Evolutionary conservation across 164 flowering plant species (phyloP), one percentile per base, ranked within the genome.

Genomic region (Aristolochia contorta): DNA sequence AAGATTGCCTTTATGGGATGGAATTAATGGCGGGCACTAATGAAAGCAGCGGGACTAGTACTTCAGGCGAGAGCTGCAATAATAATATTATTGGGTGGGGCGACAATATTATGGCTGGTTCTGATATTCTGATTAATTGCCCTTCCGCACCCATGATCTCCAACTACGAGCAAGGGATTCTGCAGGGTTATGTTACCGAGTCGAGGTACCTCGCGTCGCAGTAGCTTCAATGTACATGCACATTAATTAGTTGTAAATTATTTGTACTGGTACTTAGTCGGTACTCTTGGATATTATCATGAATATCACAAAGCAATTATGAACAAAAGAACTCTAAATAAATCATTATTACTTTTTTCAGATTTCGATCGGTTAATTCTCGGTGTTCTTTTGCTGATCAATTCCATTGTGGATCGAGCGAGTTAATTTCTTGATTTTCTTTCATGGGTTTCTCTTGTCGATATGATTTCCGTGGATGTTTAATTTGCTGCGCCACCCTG

Each of bases 51-150:
- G 71, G 72, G 21, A 65, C 72, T 23, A 55, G 57, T 55, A n/a
- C n/a, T n/a, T 77, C 82, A 2, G 72, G 23, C 3, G 82, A 71
- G 51, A 77, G 80, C 59, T 27, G 30, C 30, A 2, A 5, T 5
- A 27, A 5, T 5, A 27, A 27, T 27, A 58, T 37, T 23, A 61
- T 16, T n/a, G 70, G 69, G 24, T 83, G 83, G 87, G 81, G 65
- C 19, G 79, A 80, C 46, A 5, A 27, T 2, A 27, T 2, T 27
- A 71, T 65, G n/a, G 70, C n/a, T n/a, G n/a, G 65, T 54, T 71
- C 77, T 2, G 30, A 27, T n/a, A n/a, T n/a, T 58, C 65, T 75
- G 41, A 58, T 63, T 47, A 27, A 27, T 27, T 72, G 75, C 62
- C 61, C 70, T 65, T 68, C 70, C 18, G 52, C n/a, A n/a, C n/a